phyloP scores from a whole-genome alignment of 352 stramenopile genomes.

The Globisporangium splendens region DNA sequence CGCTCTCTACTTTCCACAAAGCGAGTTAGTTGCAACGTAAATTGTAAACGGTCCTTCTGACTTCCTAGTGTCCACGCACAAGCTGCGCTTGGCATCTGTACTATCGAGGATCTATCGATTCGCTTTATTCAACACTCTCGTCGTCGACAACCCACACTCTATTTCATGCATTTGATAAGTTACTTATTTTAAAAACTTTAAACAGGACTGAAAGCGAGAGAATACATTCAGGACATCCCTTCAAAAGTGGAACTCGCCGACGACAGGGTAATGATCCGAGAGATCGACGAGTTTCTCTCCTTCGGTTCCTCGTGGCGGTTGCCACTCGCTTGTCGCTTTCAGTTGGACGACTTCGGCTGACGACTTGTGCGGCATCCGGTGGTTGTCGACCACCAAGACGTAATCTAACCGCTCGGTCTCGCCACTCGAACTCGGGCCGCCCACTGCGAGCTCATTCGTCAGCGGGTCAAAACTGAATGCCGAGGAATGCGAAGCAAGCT shows the following conservation, averaged over 20 bases:
- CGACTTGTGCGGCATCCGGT: slow-evolving; percentile 26
- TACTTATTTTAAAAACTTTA: background rate
- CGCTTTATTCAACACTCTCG: no score
- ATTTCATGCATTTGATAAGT: background rate
- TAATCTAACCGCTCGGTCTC: slow-evolving; percentile 62
- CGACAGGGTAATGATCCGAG: slow-evolving; percentile 68
- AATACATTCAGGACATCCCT: background rate
- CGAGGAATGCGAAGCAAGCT: slow-evolving; percentile 24
- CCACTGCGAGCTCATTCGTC: slow-evolving; percentile 56
- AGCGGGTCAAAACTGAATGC: slow-evolving; percentile 62
- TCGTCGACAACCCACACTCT: background rate
- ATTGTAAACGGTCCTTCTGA: no score
- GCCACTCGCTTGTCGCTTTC: slow-evolving; percentile 48
- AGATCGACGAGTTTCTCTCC: slow-evolving; percentile 47
- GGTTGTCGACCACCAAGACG: slow-evolving; percentile 33
- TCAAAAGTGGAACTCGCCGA: slow-evolving; percentile 56
- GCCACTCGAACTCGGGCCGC: slow-evolving; percentile 53
- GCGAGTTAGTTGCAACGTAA: no score
- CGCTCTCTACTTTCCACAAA: no score
- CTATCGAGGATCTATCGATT: no score
- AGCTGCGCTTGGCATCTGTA: no score
- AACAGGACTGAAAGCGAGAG: background rate
- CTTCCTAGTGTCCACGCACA: no score
- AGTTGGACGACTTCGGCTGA: slow-evolving; percentile 44
- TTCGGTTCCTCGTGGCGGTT: slow-evolving; percentile 5